Evolutionary conservation across 805 yeast species (phyloP), one percentile per base, ranked within the genome.

Genomic region (Suhomyces sp.): DNA sequence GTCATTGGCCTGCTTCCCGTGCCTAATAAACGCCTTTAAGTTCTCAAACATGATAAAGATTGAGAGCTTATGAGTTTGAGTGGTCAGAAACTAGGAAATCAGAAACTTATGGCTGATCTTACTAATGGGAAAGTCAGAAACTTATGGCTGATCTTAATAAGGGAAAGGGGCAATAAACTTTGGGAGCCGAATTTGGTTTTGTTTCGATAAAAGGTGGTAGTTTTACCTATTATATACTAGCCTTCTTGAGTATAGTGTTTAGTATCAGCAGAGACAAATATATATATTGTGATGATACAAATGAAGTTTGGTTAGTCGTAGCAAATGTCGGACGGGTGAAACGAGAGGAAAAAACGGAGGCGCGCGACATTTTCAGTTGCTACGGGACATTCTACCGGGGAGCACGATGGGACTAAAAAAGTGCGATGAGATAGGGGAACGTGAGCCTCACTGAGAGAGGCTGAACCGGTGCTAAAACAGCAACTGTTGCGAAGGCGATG

Each of bases 11-110:
- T 82, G 83, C 57, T 81, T 82, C 23, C 87, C 87, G 58, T 83
- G 87, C 57, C 87, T 79, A 47, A 83, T 83, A 62, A 83, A 81
- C 59, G 84, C 84, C 60, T 79, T 80, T 57, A 83, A 70, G 60
- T 83, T 83, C 66, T 80, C 60, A 52, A 66, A 64, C 70, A 66
- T 66, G 33, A 9, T 26, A 6, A 6, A 24, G 7, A 4, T 24
- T 6, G 27, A n/a, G n/a, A n/a, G n/a, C n/a, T n/a, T n/a, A n/a
- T n/a, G n/a, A n/a, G n/a, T n/a, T n/a, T n/a, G n/a, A n/a, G n/a
- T n/a, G n/a, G n/a, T n/a, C n/a, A n/a, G n/a, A n/a, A n/a, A n/a
- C n/a, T n/a, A n/a, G n/a, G n/a, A n/a, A n/a, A n/a, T n/a, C n/a
- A n/a, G n/a, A n/a, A n/a, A 19, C 19, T 19, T 19, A 19, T 19